Evolutionary conservation across 2,329 filamentous ascomycete genomes (phyloP).

Genomic region (Venturiaceae sp.): DNA sequence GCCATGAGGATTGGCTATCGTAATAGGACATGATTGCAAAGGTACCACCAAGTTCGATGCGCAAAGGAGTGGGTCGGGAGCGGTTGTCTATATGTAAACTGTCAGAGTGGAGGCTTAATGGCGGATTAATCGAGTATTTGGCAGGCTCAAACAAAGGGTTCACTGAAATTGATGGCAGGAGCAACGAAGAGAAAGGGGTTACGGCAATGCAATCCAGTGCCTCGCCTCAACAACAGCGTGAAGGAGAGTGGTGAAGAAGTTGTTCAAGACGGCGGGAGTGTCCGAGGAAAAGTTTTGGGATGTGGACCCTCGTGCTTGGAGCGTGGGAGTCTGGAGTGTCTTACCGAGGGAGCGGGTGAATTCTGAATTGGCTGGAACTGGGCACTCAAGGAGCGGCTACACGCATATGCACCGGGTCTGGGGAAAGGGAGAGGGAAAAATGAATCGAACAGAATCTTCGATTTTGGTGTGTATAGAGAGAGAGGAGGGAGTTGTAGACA

Average conservation of each 20-base stretch:
- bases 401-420: background rate
- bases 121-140: background rate
- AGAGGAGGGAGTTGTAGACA: background rate
- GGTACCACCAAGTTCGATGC: background rate
- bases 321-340: background rate
- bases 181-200: background rate
- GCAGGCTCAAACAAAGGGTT: background rate
- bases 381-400: background rate
- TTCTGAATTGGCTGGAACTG: background rate
- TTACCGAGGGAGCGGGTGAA: background rate
- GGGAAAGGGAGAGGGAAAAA: background rate
- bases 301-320: conserved; percentile 1
- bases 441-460: too few species aligned
- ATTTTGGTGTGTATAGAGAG: background rate
- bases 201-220: background rate
- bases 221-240: background rate
- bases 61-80: conserved; percentile 3
- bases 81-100: conserved; percentile 2
- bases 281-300: background rate
- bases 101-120: background rate
- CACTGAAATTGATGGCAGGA: background rate
- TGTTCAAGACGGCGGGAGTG: background rate
- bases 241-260: background rate
- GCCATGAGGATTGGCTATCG: conserved; percentile 54
- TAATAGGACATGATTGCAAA: conserved; percentile 53